Base-by-base conservation (phyloP, 805 yeast species). In the Pichia nanzhaoensis region DNA sequence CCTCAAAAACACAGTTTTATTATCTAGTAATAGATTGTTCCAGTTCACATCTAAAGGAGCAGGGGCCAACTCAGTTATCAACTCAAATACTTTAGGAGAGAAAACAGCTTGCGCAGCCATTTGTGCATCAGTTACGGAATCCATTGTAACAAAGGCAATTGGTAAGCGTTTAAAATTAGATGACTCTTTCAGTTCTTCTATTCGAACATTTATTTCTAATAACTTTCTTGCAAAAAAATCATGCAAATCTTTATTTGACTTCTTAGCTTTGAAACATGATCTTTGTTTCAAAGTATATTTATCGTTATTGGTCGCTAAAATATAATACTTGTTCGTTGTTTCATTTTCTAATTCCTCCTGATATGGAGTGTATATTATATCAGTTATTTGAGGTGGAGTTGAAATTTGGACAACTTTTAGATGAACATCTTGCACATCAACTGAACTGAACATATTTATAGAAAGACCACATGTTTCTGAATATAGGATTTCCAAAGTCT, bases 101-200 rank as follows among this genome's bases (percentile, higher is more conserved):
- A 93, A 67, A 0, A 91, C 87, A 0, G 98, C 93, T 63, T 93
- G 99, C 0, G 98, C 96, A 4, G 95, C 87, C 89, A 93, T 84
- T 61, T 93, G 99, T 1, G 99, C 98, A 59, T 86, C 84, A 0
- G 96, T 91, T 3, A 90, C 97, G 0, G 93, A 77, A 49, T 84
- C 86, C 95, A 93, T 84, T 0, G 97, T 93, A 14, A 91, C 80
- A 63, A 93, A 93, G 1, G 82, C 82, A 33, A 70, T 61, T 1
- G 73, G 63, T 3, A 71, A 54, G 28, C 71, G 71, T 41, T 60
- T 61, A 56, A 75, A 76, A 31, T 65, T 59, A 31, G 56, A 47
- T 28, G 60, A 67, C 8, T 37, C 27, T 42, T 61, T 55, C 18
- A 70, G 55, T 3, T 53, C 45, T 24, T 50, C 55, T 34, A 78